Evolutionary conservation across 352 stramenopile species (phyloP).

Genomic region (Phytopythium aichiense): DNA sequence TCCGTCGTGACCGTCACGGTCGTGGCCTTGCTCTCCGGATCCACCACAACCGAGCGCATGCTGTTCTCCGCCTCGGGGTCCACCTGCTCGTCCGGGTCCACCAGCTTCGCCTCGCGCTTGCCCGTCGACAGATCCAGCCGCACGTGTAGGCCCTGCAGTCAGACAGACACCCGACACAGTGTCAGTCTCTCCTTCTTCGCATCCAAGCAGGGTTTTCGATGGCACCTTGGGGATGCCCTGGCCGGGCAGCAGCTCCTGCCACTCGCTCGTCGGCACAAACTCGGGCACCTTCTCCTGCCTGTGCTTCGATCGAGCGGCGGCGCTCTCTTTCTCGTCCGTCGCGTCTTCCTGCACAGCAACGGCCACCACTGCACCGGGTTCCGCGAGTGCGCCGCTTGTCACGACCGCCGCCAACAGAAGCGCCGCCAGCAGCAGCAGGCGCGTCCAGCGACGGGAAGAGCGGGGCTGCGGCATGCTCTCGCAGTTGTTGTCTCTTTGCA

Average conservation of each 20-base stretch:
- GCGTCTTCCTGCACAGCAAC: slow-evolving; percentile 7
- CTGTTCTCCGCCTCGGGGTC: slow-evolving; percentile 15
- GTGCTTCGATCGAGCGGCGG: not conserved
- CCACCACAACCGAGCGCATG: slow-evolving; percentile 32
- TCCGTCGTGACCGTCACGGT: slow-evolving; percentile 59
- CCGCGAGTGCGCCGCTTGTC: not conserved
- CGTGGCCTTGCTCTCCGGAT: slow-evolving; percentile 22
- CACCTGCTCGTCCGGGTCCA: slow-evolving; percentile 34
- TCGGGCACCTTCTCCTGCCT: slow-evolving; percentile 21
- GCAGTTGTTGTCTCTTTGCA: not conserved
- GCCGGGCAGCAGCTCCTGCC: slow-evolving; percentile 60
- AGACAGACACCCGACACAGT: not conserved
- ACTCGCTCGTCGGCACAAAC: slow-evolving; percentile 52
- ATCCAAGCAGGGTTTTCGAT: not conserved
- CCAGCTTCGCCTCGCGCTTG: slow-evolving; percentile 81
- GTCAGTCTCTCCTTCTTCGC: slow-evolving; percentile 5
- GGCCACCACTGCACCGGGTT: not conserved
- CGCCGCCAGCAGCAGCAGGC: slow-evolving; percentile 17
- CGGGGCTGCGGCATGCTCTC: not conserved
- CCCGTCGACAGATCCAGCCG: slow-evolving; percentile 79
- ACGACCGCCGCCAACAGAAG: slow-evolving; percentile 6
- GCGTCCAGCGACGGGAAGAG: slow-evolving; percentile 11
- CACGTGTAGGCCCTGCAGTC: slow-evolving; percentile 73
- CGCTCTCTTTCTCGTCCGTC: not conserved
- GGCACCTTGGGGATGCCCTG: slow-evolving; percentile 60